phyloP scores from a whole-genome alignment of 129 eudicot species.

The Tagetes patula region DNA sequence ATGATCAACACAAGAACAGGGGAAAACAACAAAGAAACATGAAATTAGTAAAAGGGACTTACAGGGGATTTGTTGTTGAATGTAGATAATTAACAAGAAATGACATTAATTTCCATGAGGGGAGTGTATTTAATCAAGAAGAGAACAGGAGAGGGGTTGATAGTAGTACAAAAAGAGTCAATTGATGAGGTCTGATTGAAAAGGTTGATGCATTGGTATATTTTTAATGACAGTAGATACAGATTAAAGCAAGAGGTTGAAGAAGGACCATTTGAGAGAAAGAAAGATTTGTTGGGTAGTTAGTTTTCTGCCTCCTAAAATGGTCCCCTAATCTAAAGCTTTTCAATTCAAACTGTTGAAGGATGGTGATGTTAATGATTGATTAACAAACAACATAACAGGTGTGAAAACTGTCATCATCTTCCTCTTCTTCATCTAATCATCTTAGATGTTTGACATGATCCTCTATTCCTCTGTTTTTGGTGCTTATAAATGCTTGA shows the following conservation, averaged over 20 bases:
- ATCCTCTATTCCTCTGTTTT: neutral
- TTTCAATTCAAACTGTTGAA: constrained; percentile 19
- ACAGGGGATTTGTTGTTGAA: constrained; percentile 23
- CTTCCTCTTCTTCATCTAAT: constrained; percentile 1
- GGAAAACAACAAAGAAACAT: constrained; percentile 20
- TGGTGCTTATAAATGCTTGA: neutral
- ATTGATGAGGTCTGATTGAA: constrained; percentile 26
- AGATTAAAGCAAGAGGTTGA: constrained; percentile 8
- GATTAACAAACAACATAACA: constrained; percentile 11
- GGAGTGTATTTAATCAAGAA: constrained; percentile 10
- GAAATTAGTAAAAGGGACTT: constrained; percentile 23
- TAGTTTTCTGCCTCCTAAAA: constrained; percentile 23
- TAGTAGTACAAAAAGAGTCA: constrained; percentile 25
- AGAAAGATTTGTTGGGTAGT: constrained; percentile 26
- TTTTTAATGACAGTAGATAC: constrained; percentile 9
- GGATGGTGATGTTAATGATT: constrained; percentile 34
- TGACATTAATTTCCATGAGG: constrained; percentile 36
- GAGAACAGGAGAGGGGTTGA: neutral
- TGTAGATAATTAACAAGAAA: neutral
- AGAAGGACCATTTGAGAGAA: constrained; percentile 29
- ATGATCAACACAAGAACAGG: constrained; percentile 18
- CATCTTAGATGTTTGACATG: neutral
- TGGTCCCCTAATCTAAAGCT: constrained; percentile 28
- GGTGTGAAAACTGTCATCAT: neutral
- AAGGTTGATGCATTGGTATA: neutral